Evolutionary conservation across 2,329 filamentous ascomycete genomes (phyloP).

Genomic region (Eutypa lata): DNA sequence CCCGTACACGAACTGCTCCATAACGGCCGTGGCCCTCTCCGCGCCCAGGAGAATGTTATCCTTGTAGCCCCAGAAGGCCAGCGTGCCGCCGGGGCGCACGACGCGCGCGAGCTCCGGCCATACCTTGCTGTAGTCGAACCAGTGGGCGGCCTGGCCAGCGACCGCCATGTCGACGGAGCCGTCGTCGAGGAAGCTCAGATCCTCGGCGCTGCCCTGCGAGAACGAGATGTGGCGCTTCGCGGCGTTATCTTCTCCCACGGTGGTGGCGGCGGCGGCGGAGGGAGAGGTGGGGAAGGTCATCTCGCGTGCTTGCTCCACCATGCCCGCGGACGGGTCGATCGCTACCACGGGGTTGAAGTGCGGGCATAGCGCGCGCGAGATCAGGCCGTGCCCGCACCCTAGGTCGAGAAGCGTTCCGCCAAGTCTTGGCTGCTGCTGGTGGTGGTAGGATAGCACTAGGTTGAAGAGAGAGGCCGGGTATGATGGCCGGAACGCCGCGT

Average conservation of each 20-base stretch:
- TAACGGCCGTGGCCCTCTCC: conserved; percentile 48
- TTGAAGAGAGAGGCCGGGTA: conserved; percentile 56
- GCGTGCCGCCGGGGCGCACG: conserved; percentile 50
- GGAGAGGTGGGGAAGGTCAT: conserved; percentile 26
- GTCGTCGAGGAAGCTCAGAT: conserved; percentile 47
- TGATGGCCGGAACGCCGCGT: conserved; percentile 57
- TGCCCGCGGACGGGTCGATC: conserved; percentile 55
- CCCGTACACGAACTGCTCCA: conserved; percentile 55
- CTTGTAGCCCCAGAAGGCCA: conserved; percentile 67
- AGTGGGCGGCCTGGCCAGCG: conserved; percentile 59
- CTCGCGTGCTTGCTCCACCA: conserved; percentile 50
- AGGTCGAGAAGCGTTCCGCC: conserved; percentile 49
- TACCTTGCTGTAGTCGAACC: conserved; percentile 57
- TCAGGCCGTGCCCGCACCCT: conserved; percentile 61
- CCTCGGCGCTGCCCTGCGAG: conserved; percentile 49
- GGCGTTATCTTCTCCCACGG: conserved; percentile 12
- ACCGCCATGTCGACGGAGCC: conserved; percentile 49
- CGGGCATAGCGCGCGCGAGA: conserved; percentile 51
- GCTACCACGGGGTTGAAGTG: conserved; percentile 50
- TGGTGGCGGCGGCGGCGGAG: not conserved
- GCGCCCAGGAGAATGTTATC: conserved; percentile 58
- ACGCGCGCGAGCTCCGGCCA: conserved; percentile 56
- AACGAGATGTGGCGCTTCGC: conserved; percentile 49
- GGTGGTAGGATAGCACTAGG: conserved; percentile 52
- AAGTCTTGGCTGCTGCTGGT: too few species aligned